A percentile compares a stretch with the other conserved stretches of the same genome.
Conservation (phyloP, 1,139 yeast genomes). For the Zygosaccharomyces pseudobailii region DNA sequence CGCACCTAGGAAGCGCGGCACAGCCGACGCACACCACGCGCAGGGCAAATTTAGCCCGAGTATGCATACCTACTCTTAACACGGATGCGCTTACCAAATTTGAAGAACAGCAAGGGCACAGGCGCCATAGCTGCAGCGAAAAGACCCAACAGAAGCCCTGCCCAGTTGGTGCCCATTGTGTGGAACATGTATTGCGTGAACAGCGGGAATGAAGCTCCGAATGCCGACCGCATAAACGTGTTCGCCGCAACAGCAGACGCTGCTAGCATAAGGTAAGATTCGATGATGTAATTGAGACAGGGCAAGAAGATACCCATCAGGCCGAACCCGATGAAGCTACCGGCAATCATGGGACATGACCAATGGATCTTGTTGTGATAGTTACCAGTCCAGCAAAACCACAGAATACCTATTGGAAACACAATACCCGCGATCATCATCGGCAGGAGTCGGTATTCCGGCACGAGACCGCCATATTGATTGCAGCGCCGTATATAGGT, state of each 20-base stretch:
- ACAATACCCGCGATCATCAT: constrained; percentile 64
- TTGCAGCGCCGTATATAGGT: constrained; percentile 40
- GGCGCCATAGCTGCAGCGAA: constrained; percentile 59
- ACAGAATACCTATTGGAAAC: constrained; percentile 73
- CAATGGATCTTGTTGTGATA: constrained; percentile 66
- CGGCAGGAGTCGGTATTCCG: constrained; percentile 75
- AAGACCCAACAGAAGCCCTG: constrained; percentile 71
- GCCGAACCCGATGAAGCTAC: constrained; percentile 69
- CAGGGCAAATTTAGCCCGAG: constrained; percentile 18
- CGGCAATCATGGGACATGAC: constrained; percentile 81
- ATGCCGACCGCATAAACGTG: constrained; percentile 63
- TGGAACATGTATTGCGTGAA: constrained; percentile 72
- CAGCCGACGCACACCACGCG: too few relatives aligned
- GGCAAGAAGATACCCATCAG: constrained; percentile 72
- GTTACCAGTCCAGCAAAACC: constrained; percentile 85
- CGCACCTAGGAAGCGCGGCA: too few relatives aligned
- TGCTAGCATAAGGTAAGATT: constrained; percentile 70
- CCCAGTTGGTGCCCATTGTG: constrained; percentile 76
- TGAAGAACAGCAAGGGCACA: constrained; percentile 58
- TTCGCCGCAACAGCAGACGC: constrained; percentile 91
- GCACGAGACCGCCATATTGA: constrained; percentile 53
- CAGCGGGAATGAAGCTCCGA: constrained; percentile 76
- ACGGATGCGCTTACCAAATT: constrained; percentile 54
- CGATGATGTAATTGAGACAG: constrained; percentile 74
- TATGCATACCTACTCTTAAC: constrained; percentile 51